These are phyloP conservation scores for Forsythia suspensa DNA, from an alignment of 257 asterid species.

Conservation along the genomic window DNA sequence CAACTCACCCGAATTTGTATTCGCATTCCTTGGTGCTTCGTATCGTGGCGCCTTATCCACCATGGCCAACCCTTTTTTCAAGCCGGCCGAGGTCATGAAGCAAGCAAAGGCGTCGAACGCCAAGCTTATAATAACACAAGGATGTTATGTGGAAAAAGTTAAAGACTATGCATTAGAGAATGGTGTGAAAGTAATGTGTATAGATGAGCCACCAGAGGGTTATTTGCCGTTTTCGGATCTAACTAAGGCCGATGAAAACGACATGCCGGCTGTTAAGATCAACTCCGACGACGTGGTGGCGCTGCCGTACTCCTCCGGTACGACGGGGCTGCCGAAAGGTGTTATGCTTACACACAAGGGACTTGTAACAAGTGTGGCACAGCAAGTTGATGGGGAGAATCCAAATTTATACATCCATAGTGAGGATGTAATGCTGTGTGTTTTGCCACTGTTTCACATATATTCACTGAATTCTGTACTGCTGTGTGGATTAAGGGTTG, in stretches of 20 bases:
- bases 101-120: conserved; percentile 74
- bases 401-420: conserved; percentile 75
- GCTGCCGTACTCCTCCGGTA: conserved; percentile 93
- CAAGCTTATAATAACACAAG: conserved; percentile 57
- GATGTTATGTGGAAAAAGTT: conserved; percentile 53
- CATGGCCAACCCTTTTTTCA: conserved; percentile 86
- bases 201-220: conserved; percentile 49
- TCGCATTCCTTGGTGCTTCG: conserved; percentile 84
- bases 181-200: conserved; percentile 43
- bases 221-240: conserved; percentile 59
- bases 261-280: conserved; percentile 58
- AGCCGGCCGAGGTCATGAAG: conserved; percentile 63
- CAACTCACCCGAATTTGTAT: conserved; percentile 71
- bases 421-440: conserved; percentile 81
- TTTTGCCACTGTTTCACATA: conserved; percentile 77
- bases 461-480: conserved; percentile 75
- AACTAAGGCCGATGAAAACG: conserved; percentile 46
- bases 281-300: conserved; percentile 77
- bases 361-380: conserved; percentile 83
- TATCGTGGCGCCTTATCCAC: conserved; percentile 71
- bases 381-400: conserved; percentile 92
- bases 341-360: conserved; percentile 95
- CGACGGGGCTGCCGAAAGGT: conserved; percentile 94
- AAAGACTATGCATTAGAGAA: conserved; percentile 44
- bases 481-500: conserved; percentile 87